Conservation (phyloP, 768 basidiomycete species). For the Macrolepiota fuliginosa region DNA sequence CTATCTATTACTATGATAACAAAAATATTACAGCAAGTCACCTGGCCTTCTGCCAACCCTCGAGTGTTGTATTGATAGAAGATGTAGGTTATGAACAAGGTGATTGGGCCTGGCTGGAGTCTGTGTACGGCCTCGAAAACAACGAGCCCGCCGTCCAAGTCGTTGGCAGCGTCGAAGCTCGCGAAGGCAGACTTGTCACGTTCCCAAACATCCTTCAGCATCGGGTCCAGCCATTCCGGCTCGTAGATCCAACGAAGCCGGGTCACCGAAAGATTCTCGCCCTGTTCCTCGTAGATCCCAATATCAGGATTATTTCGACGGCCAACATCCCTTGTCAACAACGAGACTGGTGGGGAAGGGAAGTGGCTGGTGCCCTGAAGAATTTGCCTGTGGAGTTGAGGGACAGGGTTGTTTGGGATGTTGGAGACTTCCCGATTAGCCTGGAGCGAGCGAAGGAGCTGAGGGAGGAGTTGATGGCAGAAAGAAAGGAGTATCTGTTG, state of each 20-base stretch:
- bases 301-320: conserved; percentile 21
- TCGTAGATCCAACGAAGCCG: conserved; percentile 30
- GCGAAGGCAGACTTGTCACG: conserved; percentile 32
- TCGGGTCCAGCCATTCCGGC: conserved; percentile 30
- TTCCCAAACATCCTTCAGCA: conserved; percentile 39
- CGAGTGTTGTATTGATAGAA: not conserved
- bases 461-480: conserved; percentile 29
- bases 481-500: conserved; percentile 25
- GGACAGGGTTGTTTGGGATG: conserved; percentile 19
- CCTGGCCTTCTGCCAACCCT: conserved; percentile 24
- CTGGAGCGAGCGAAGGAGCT: conserved; percentile 27
- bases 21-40: conserved; percentile 23
- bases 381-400: conserved; percentile 26
- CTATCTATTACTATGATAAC: conserved; percentile 27
- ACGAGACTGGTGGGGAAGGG: conserved; percentile 23
- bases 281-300: conserved; percentile 34
- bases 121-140: conserved; percentile 25
- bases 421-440: conserved; percentile 25
- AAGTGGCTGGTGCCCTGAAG: conserved; percentile 5
- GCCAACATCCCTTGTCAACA: conserved; percentile 24
- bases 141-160: conserved; percentile 24
- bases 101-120: conserved; percentile 25
- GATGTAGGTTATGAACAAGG: conserved; percentile 22
- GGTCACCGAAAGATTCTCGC: conserved; percentile 39
- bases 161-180: conserved; percentile 31